Evolutionary conservation across 2,329 filamentous ascomycete species (phyloP), one percentile per base, ranked within the genome.

Genomic region (Penicillium paneum): DNA sequence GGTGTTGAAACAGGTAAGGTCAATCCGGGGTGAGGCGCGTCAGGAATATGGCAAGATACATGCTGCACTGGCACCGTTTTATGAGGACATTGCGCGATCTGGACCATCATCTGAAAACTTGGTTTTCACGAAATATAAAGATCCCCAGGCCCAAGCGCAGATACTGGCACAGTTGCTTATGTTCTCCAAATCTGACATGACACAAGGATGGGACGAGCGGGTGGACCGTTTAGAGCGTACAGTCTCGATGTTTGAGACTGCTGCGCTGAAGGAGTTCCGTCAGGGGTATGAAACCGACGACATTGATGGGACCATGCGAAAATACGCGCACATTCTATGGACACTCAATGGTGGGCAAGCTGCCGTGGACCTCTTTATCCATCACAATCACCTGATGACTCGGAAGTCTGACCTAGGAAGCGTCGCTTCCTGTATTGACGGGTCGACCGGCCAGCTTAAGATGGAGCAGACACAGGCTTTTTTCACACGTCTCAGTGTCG

Each of bases 11-110:
- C 81, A 81, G 29, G 87, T 86, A 28, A 85, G 81, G 65, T 97
- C 93, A 44, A 83, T 95, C 47, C 82, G 94, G 39, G 94, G 93
- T 5, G 84, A 86, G 64, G 94, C 94, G 41, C 83, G 92, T 57
- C 85, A 94, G 64, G 92, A 97, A 72, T 99, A 92, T 69, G 93
- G 89, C 15, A 95, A 88, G 70, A 81, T 97, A 13, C 95, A 97
- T 72, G 88, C 86, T n/a, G 89, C 90, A 4, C 74, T 99, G 62
- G 89, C 87, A 11, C 92, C 92, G 0, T 93, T 95, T 64, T 99
- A 97, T 74, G 84, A 85, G 60, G 91, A 99, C 70, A 82, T 97
- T 39, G 84, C 83, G 34, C 81, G 79, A 58, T 86, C 87, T 2
- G 75, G 90, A 79, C 59, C 90, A 89, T 75, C 71, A 38, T 84